These are phyloP conservation scores for Ceratocystis smalleyi DNA, from an alignment of 2,329 filamentous ascomycete genomes.

Conservation along the genomic window DNA sequence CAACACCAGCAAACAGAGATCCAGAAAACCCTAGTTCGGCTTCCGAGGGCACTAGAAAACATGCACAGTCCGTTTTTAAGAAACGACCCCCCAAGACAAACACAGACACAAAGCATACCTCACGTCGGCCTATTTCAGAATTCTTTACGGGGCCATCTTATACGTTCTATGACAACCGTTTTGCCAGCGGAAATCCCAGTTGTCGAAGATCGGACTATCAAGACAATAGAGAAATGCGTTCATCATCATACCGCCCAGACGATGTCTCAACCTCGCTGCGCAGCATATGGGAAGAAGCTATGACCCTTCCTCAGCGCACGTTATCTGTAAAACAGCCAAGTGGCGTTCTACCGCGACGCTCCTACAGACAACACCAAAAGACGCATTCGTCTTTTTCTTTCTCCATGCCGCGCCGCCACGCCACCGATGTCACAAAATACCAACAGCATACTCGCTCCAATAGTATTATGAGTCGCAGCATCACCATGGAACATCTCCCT, in stretches of 20 bases:
- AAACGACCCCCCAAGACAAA: not conserved
- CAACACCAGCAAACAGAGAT: not conserved
- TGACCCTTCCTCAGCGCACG: constrained; percentile 10
- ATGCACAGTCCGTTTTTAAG: not conserved
- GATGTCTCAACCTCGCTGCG: constrained; percentile 6
- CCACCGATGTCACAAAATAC: not conserved
- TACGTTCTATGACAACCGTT: not conserved
- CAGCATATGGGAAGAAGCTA: constrained; percentile 12
- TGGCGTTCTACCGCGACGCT: not conserved
- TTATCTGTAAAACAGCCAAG: not conserved
- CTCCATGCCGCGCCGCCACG: constrained; percentile 1
- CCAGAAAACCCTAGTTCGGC: not conserved
- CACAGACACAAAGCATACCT: not conserved
- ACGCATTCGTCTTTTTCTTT: constrained; percentile 1
- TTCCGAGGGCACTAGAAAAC: not conserved
- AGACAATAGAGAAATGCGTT: constrained; percentile 6
- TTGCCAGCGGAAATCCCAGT: not conserved
- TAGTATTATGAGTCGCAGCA: constrained; percentile 11
- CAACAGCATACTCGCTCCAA: not conserved
- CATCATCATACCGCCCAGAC: constrained; percentile 7
- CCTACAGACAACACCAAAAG: not conserved
- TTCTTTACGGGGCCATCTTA: not conserved
- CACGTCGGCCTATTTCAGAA: not conserved
- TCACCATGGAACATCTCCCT: constrained; percentile 2
- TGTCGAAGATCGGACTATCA: not conserved